phyloP scores from a whole-genome alignment of 805 yeast species.

The Pichia gijzeniarum region DNA sequence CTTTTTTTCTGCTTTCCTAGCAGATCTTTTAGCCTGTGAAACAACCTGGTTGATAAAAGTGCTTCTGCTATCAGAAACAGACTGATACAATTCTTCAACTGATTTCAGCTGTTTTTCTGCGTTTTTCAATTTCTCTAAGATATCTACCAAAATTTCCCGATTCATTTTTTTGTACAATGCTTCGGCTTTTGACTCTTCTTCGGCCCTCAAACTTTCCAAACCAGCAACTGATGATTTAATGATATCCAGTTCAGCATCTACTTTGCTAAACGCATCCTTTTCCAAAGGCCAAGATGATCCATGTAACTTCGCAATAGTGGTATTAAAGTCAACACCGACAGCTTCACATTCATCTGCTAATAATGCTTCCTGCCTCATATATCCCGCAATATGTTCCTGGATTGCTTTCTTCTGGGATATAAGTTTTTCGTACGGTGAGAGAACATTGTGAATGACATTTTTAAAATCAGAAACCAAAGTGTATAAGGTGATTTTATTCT shows the following conservation, averaged over 20 bases:
- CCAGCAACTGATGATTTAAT: neutral
- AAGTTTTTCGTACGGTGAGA: conserved; percentile 39
- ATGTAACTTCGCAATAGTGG: conserved; percentile 26
- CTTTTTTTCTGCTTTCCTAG: conserved; percentile 15
- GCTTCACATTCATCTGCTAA: conserved; percentile 25
- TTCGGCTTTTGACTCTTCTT: neutral
- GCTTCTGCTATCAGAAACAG: conserved; percentile 27
- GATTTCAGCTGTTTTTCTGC: conserved; percentile 16
- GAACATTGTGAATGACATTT: conserved; percentile 33
- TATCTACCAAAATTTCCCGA: conserved; percentile 25
- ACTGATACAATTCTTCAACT: conserved; percentile 17
- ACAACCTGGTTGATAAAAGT: conserved; percentile 20
- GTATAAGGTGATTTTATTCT: conserved; percentile 4
- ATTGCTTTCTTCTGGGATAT: conserved; percentile 3
- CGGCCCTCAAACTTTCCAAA: neutral
- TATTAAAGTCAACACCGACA: conserved; percentile 44
- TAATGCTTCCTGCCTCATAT: neutral
- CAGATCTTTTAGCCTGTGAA: neutral
- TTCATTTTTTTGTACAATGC: conserved; percentile 5
- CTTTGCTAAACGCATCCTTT: conserved; percentile 31
- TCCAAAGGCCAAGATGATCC: conserved; percentile 20
- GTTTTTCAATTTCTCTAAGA: conserved; percentile 25
- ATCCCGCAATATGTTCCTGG: neutral
- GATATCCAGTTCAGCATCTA: neutral
- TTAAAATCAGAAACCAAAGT: conserved; percentile 3